Evolutionary conservation across 1,284 basidiomycete species (phyloP).

Genomic region (Calocybe gambosa): DNA sequence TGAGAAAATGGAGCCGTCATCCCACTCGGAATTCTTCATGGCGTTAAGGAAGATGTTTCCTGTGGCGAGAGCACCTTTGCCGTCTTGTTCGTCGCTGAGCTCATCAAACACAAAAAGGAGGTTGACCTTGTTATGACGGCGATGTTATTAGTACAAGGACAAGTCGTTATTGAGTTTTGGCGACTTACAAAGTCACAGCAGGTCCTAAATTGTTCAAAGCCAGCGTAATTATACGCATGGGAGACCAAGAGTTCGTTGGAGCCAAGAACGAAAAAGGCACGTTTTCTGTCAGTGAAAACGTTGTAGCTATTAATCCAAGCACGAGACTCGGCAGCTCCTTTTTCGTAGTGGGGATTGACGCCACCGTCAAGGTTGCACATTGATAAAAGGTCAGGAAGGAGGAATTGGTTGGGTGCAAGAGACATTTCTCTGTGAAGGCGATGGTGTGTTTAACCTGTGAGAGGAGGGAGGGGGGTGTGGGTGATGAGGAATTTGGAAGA

Average conservation of each 20-base stretch:
- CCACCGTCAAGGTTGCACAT: slow-evolving; percentile 40
- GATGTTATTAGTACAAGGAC: neutral
- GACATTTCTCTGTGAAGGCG: slow-evolving; percentile 24
- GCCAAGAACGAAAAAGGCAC: slow-evolving; percentile 53
- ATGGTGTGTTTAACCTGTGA: neutral
- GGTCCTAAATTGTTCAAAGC: slow-evolving; percentile 51
- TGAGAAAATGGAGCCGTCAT: slow-evolving; percentile 47
- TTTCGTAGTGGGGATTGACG: slow-evolving; percentile 49
- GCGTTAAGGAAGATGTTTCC: slow-evolving; percentile 48
- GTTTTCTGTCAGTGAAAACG: slow-evolving; percentile 54
- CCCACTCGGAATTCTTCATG: slow-evolving; percentile 46
- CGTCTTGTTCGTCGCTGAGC: slow-evolving; percentile 61
- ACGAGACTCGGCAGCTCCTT: slow-evolving; percentile 48
- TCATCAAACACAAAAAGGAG: slow-evolving; percentile 66
- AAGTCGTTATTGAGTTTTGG: slow-evolving; percentile 1
- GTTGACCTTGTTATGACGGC: slow-evolving; percentile 36
- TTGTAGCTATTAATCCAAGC: slow-evolving; percentile 59
- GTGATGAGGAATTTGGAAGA: neutral
- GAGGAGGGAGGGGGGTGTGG: slow-evolving; percentile 5
- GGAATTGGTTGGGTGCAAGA: slow-evolving; percentile 31
- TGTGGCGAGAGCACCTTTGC: slow-evolving; percentile 46
- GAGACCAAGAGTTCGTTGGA: slow-evolving; percentile 60
- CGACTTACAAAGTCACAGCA: slow-evolving; percentile 50
- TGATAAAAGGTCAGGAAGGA: slow-evolving; percentile 51
- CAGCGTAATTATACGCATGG: slow-evolving; percentile 55